Percentiles rank a stretch among this genome's conserved stretches.
phyloP scores from a whole-genome alignment of 208 protist species.

The Leishmania lainsoni region DNA sequence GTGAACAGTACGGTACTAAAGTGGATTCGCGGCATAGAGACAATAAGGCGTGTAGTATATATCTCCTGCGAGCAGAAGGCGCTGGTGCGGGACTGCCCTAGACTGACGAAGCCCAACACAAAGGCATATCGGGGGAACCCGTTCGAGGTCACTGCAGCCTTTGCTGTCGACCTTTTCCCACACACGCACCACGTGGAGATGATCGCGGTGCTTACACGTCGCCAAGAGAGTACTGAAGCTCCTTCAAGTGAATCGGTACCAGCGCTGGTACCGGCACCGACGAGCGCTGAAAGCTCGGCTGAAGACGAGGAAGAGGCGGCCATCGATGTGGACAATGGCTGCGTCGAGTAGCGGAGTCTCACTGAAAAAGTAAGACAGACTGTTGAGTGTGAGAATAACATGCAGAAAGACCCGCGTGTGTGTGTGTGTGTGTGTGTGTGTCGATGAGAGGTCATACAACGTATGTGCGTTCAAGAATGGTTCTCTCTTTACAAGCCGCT shows the following conservation, averaged over 20 bases:
- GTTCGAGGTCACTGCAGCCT: constrained; percentile 84
- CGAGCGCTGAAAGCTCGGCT: neutral
- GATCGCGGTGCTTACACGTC: constrained; percentile 87
- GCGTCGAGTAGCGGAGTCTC: neutral
- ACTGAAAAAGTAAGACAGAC: neutral
- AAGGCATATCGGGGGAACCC: constrained; percentile 79
- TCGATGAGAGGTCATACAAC: neutral
- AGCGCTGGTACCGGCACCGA: neutral
- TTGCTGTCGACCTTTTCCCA: constrained; percentile 96
- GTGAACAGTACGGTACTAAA: constrained; percentile 91
- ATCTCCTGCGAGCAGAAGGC: constrained; percentile 95
- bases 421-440: neutral
- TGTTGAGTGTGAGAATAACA: neutral
- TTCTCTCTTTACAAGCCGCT: neutral
- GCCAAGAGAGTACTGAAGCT: neutral
- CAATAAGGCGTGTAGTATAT: constrained; percentile 93
- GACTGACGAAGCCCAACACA: constrained; percentile 74
- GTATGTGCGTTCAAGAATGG: neutral
- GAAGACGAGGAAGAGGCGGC: constrained; percentile 13
- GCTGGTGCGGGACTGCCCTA: constrained; percentile 85
- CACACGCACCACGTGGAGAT: constrained; percentile 96
- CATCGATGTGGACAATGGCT: neutral
- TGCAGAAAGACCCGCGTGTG: neutral
- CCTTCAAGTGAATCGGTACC: neutral
- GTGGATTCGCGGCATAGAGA: constrained; percentile 86